Base-by-base conservation (phyloP, 495 filamentous ascomycete genomes). In the Podospora conica region DNA sequence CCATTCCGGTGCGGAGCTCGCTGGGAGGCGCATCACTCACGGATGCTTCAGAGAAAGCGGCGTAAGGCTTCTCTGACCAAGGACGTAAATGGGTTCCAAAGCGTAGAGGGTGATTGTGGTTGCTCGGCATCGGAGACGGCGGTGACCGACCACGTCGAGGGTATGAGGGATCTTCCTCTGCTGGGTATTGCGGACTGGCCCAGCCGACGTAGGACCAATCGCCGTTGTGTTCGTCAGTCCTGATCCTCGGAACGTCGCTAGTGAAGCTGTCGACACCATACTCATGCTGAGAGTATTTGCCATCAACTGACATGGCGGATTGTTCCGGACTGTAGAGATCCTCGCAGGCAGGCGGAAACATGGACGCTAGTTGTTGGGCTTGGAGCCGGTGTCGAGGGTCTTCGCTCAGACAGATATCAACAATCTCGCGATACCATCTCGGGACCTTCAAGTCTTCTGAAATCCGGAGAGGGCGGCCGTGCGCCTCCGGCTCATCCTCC, bases 401-500 rank as follows among this genome's bases (percentile, higher is more conserved):
- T 54, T 77, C 73, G 31, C 76, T 75, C 55, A 83, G 68, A 53
- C 81, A 83, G n/a, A 73, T 77, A 15, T 77, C 74, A 24, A 82
- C 79, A 22, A 83, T 74, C 24, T 66, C 70, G 20, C 77, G 74
- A 60, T 79, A 83, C 79, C 79, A 83, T 7, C 54, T 55, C 9
- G 81, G 80, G 8, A 81, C 78, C 20, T 78, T 65, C 33, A 79
- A 69, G 12, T 81, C 77, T 4, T 75, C 60, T 3, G 61, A 71
- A 40, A 83, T 72, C 11, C 62, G 71, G 65, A 98, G 76, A 1
- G 95, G 95, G n/a, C 91, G 85, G 54, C 81, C 84, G 60, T 89
- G 85, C 20, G 85, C 82, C 74, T 98, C 95, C 5, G 95, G 95
- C 69, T 98, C 95, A 69, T 97, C 95, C 53, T 92, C 84, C 66